Percentiles rank a stretch among this genome's conserved stretches.
Evolutionary conservation across 139 green algal species (phyloP).

Genomic region (Ettlia oleoabundans): DNA sequence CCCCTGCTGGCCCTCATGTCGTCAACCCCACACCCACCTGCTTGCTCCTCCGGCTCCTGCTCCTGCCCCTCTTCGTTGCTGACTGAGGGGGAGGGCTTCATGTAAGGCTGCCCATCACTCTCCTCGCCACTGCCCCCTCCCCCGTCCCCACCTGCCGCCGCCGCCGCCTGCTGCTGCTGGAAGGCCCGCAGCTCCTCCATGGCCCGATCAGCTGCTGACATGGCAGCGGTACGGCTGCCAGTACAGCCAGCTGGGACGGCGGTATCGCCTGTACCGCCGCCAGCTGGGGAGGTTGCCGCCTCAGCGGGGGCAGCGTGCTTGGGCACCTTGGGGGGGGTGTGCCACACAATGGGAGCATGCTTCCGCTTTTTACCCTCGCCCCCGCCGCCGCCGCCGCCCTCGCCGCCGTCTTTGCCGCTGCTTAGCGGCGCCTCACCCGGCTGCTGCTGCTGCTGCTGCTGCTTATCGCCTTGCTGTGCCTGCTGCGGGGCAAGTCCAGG

Average conservation of each 20-base stretch:
- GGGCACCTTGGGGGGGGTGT: slow-evolving; percentile 1
- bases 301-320: background rate
- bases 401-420: too few relatives aligned
- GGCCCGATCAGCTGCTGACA: slow-evolving; percentile 15
- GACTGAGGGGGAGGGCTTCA: slow-evolving; percentile 61
- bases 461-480: too few relatives aligned
- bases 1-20: too few relatives aligned
- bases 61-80: slow-evolving; percentile 32
- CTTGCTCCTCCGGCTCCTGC: background rate
- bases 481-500: too few relatives aligned
- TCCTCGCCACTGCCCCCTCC: background rate
- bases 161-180: slow-evolving; percentile 12
- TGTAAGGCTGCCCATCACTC: background rate
- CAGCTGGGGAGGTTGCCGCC: background rate
- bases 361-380: too few relatives aligned
- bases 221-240: background rate
- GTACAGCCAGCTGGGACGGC: background rate
- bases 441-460: too few relatives aligned
- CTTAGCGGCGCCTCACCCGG: too few relatives aligned
- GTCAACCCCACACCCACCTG: background rate
- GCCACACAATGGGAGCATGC: slow-evolving; percentile 46
- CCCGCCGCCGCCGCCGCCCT: background rate
- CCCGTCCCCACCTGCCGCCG: background rate
- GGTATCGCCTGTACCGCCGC: background rate
- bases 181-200: slow-evolving; percentile 44